These are phyloP conservation scores for Malassezia obtusa DNA, from an alignment of 1,284 basidiomycete genomes.

Conservation along the genomic window DNA sequence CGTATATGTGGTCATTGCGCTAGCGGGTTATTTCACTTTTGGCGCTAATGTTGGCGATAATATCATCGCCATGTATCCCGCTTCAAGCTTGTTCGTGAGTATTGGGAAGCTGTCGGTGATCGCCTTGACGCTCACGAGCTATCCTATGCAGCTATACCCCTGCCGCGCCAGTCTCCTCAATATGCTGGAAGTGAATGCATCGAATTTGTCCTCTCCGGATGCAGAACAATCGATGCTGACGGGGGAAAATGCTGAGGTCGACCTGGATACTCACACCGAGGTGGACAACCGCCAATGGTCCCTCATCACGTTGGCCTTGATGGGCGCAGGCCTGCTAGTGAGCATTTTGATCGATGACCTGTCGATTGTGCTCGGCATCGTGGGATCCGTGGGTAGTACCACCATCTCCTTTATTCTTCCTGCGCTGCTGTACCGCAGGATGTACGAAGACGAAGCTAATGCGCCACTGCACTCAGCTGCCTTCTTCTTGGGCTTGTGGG, in stretches of 20 bases:
- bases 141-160: conserved; percentile 58
- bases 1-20: conserved; percentile 42
- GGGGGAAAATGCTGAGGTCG: not conserved
- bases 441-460: not conserved
- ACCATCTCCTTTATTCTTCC: conserved; percentile 80
- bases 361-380: conserved; percentile 60
- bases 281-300: conserved; percentile 16
- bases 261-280: not conserved
- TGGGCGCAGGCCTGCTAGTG: conserved; percentile 33
- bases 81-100: conserved; percentile 83
- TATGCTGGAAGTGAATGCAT: not conserved
- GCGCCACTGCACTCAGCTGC: not conserved
- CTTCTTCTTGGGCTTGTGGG: not conserved
- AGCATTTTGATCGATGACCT: conserved; percentile 41
- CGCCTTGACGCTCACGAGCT: conserved; percentile 56
- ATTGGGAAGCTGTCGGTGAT: conserved; percentile 87
- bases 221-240: not conserved
- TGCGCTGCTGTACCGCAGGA: conserved; percentile 1
- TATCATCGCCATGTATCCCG: conserved; percentile 59
- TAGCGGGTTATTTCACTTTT: conserved; percentile 87
- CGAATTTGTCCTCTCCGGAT: not conserved
- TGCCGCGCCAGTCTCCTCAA: conserved; percentile 68
- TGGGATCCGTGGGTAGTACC: conserved; percentile 90
- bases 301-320: conserved; percentile 32
- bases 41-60: conserved; percentile 58